These are phyloP conservation scores for Mortierella antarctica DNA, from an alignment of 192 early-diverging fungal genomes.

Conservation along the genomic window DNA sequence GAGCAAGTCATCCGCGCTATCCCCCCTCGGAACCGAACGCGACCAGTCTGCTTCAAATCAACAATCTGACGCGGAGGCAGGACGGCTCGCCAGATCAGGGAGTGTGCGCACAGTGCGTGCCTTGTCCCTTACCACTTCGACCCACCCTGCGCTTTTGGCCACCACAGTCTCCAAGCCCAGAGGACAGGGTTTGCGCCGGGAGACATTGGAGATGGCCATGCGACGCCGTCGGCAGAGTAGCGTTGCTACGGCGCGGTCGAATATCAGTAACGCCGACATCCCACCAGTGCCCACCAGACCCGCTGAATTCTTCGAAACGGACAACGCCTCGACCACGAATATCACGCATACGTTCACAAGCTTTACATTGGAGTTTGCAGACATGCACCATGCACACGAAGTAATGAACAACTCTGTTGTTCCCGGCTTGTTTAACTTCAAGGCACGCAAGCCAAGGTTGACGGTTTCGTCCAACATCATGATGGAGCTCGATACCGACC, in stretches of 20 bases:
- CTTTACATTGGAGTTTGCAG: constrained; percentile 43
- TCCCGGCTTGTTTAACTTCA: constrained; percentile 48
- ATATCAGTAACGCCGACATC: constrained; percentile 4
- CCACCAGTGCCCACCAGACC: constrained; percentile 3
- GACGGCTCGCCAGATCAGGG: constrained; percentile 6
- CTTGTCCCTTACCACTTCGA: constrained; percentile 23
- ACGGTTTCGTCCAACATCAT: constrained; percentile 31
- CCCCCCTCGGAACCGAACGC: neutral
- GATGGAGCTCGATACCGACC: constrained; percentile 42
- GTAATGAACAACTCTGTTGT: constrained; percentile 42
- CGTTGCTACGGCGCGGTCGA: constrained; percentile 18
- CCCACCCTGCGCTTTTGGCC: constrained; percentile 32
- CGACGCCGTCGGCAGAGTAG: constrained; percentile 36
- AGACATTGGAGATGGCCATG: constrained; percentile 52
- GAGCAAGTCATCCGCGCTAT: neutral
- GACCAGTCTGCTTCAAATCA: neutral
- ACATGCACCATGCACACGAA: constrained; percentile 45
- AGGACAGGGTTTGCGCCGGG: constrained; percentile 24
- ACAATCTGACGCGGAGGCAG: neutral
- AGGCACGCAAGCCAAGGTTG: constrained; percentile 19
- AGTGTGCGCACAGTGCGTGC: constrained; percentile 23
- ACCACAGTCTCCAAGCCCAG: constrained; percentile 25
- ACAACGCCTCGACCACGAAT: constrained; percentile 25
- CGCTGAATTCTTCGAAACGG: constrained; percentile 36
- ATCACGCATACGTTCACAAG: constrained; percentile 48